Conservation (phyloP, 164 flowering plant genomes). For the Santalum album region DNA sequence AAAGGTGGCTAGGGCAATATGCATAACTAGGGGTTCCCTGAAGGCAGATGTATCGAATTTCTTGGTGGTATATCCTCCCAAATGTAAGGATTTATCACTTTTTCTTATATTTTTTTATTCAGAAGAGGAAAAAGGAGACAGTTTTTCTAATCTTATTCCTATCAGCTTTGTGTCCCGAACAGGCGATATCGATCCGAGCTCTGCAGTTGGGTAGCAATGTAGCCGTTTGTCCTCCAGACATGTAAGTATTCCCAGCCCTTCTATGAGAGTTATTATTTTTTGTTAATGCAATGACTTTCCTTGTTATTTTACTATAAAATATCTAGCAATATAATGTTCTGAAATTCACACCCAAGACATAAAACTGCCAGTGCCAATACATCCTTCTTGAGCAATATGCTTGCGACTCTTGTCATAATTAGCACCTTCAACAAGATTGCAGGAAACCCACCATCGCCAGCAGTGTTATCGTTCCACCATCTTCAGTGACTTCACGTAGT, state of each 20-base stretch:
- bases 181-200: slow-evolving; percentile 58
- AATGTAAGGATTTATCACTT: slow-evolving; percentile 42
- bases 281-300: no score
- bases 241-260: slow-evolving; percentile 44
- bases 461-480: no score
- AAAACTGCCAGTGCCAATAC: no score
- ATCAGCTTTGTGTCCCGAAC: slow-evolving; percentile 69
- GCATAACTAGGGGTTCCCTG: slow-evolving; percentile 49
- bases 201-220: slow-evolving; percentile 62
- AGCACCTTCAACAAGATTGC: no score
- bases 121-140: background rate
- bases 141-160: slow-evolving; percentile 10
- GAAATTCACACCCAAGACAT: no score
- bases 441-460: no score
- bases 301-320: no score
- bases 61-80: slow-evolving; percentile 71
- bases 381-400: no score
- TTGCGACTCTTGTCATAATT: no score
- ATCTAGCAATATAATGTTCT: no score
- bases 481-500: no score
- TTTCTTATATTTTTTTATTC: background rate
- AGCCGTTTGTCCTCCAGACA: slow-evolving; percentile 68
- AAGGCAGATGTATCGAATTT: slow-evolving; percentile 46
- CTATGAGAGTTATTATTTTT: no score
- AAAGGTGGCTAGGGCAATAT: slow-evolving; percentile 80